A percentile compares a stretch with the other conserved stretches of the same genome.
phyloP scores from a whole-genome alignment of 106 monocot genomes.

The Posidonia australis region DNA sequence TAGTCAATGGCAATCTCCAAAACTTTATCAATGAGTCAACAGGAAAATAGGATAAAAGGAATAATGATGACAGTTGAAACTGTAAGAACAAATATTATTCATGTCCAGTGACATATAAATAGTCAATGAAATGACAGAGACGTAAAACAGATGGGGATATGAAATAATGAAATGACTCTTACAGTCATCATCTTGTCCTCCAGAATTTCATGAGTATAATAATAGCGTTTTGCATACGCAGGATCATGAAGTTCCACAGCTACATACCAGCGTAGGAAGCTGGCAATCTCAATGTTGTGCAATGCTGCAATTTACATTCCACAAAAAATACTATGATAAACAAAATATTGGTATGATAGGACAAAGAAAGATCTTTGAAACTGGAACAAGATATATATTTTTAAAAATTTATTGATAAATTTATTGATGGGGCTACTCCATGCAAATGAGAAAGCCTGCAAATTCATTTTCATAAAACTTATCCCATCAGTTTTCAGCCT shows the following conservation, averaged over 20 bases:
- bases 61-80: not conserved
- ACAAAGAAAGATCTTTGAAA: not conserved
- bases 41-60: no score
- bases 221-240: conserved; percentile 77
- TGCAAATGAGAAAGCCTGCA: no score
- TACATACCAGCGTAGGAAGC: conserved; percentile 95
- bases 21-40: no score
- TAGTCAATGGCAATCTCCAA: no score
- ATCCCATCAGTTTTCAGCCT: no score
- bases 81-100: not conserved
- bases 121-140: not conserved
- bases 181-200: conserved; percentile 80
- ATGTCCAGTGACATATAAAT: not conserved
- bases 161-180: conserved; percentile 2
- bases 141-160: not conserved
- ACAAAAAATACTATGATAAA: not conserved
- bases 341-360: not conserved
- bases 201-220: conserved; percentile 77
- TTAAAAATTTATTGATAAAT: no score
- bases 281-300: conserved; percentile 91
- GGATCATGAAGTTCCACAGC: conserved; percentile 87
- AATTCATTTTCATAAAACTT: no score
- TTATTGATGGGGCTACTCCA: no score
- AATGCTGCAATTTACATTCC: conserved; percentile 37
- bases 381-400: no score